Evolutionary conservation across 2,329 filamentous ascomycete genomes (phyloP).

Genomic region (Lachnellula cervina): DNA sequence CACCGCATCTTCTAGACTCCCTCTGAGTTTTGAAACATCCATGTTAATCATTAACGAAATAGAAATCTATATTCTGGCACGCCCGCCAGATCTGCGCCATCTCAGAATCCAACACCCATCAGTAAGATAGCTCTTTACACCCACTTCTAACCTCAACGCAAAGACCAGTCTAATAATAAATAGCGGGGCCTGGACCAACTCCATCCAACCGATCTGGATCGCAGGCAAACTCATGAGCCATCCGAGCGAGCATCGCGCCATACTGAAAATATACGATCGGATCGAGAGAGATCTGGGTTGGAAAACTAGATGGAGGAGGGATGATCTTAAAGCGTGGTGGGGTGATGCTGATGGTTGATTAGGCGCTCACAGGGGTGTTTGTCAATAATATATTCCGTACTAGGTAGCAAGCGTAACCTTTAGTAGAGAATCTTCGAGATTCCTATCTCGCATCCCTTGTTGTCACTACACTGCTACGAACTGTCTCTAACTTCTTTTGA

Average conservation of each 20-base stretch:
- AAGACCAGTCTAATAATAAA: conserved; percentile 31
- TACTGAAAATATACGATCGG: conserved; percentile 42
- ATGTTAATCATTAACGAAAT: background rate
- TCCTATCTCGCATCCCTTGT: too few species aligned
- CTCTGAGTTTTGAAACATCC: too few species aligned
- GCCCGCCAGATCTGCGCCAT: conserved; percentile 52
- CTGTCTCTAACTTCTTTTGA: too few species aligned
- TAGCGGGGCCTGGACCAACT: conserved; percentile 51
- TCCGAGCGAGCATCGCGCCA: conserved; percentile 36
- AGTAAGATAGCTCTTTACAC: background rate
- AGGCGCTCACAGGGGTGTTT: too few species aligned
- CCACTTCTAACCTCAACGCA: background rate
- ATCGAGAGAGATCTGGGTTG: conserved; percentile 51
- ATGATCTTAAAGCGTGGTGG: conserved; percentile 40
- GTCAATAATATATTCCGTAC: too few species aligned
- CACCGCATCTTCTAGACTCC: too few species aligned
- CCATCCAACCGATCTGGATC: conserved; percentile 53
- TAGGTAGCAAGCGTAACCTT: too few species aligned
- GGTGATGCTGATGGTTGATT: conserved; percentile 3
- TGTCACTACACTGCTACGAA: too few species aligned
- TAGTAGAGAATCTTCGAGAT: too few species aligned
- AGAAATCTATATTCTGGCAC: conserved; percentile 46
- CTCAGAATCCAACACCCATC: conserved; percentile 28
- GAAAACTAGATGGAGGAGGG: conserved; percentile 49
- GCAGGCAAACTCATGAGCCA: conserved; percentile 51